Evolutionary conservation across 495 filamentous ascomycete genomes (phyloP), one percentile per base, ranked within the genome.

Genomic region (Pyrenula aspistea): DNA sequence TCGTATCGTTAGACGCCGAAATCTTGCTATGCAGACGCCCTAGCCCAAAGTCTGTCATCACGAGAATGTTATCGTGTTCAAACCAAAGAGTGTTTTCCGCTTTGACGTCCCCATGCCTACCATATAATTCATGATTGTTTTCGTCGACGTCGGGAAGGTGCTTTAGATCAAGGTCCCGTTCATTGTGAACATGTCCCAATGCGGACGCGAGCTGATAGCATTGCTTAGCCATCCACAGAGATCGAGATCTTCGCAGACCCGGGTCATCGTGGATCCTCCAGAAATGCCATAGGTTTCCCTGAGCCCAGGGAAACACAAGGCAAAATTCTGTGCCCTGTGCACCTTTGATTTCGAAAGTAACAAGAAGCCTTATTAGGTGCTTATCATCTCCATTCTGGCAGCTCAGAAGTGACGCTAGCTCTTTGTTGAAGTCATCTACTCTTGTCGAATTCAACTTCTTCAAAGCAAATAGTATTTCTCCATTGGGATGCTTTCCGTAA

Each of bases 11-110:
- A 15, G 31, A 42, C 31, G 31, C 31, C 8, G 31, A 15, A 4
- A 42, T 42, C 15, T 42, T 15, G 65, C 69, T 10, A 57, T 61
- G 2, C 71, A 67, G 52, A 36, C 60, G 21, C 0, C 49, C 57
- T 8, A 65, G 42, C 1, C 63, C 55, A 51, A 62, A 53, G 58
- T 67, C 61, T 12, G 65, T 55, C 22, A 67, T 61, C 24, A 60
- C 31, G n/a, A 70, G 55, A 19, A 58, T 31, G 15, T 42, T 15
- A 8, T 58, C 60, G 20, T n/a, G 21, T 23, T 56, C 49, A 55
- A 68, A 71, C 56, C 51, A 66, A 8, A 71, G 62, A 24, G 70
- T 68, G 24, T 71, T 71, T 22, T 67, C 60, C 2, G 67, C 58
- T 55, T 70, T 71, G 1, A 71, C 50, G 49, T 71, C 67, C 12